Evolutionary conservation across 257 asterid genomes (phyloP).

Genomic region (Jacaranda mimosifolia): DNA sequence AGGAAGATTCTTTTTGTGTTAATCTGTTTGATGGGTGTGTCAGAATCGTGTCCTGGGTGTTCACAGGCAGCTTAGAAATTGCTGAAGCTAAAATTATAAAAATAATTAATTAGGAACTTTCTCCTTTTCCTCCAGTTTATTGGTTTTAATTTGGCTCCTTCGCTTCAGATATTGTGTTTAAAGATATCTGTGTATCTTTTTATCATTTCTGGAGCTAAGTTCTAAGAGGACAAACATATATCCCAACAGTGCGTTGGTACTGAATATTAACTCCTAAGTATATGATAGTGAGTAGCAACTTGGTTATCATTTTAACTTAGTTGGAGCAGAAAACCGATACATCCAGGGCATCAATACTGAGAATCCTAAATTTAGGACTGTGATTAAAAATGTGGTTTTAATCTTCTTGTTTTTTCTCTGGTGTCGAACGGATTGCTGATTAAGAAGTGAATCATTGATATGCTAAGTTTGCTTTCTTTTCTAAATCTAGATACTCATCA

Average conservation of each 20-base stretch:
- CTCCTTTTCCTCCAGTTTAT: background rate
- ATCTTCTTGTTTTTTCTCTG: slow-evolving; percentile 10
- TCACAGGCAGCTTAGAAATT: slow-evolving; percentile 9
- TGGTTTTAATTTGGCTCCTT: background rate
- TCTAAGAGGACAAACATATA: background rate
- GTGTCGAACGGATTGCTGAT: slow-evolving; percentile 5
- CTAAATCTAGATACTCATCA: slow-evolving; percentile 62
- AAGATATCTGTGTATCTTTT: background rate
- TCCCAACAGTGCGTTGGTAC: background rate
- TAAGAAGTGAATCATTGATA: slow-evolving; percentile 15
- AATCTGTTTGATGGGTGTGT: background rate
- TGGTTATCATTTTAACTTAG: background rate
- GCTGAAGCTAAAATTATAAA: background rate
- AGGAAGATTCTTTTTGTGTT: background rate
- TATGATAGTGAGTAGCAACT: background rate
- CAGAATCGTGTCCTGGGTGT: background rate
- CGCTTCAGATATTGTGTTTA: background rate
- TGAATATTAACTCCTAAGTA: background rate
- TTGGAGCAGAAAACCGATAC: background rate
- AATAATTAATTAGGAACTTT: background rate
- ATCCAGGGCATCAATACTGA: background rate
- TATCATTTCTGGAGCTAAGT: slow-evolving; percentile 1
- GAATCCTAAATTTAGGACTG: background rate
- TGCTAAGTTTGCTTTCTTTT: slow-evolving; percentile 11
- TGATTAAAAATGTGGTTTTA: background rate